These are phyloP conservation scores for Catharanthus roseus DNA, from an alignment of 257 asterid species.

Conservation along the genomic window DNA sequence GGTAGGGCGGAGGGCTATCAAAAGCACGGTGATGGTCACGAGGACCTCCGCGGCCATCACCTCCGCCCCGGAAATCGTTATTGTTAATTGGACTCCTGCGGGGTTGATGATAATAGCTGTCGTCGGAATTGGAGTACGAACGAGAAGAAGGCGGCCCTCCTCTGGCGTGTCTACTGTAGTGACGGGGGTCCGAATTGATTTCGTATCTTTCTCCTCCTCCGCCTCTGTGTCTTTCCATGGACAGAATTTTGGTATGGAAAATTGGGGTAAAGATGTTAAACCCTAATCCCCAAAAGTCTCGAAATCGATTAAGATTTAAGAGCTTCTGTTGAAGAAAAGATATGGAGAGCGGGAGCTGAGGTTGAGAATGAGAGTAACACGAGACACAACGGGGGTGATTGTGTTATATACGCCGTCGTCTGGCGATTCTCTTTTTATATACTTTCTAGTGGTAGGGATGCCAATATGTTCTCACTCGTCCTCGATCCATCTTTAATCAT, in stretches of 20 bases:
- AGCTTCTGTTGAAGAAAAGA: neutral
- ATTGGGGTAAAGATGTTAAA: neutral
- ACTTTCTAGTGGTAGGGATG: neutral
- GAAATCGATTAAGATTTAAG: neutral
- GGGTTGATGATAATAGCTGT: slow-evolving; percentile 17
- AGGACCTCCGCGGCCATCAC: slow-evolving; percentile 29
- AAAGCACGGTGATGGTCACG: slow-evolving; percentile 41
- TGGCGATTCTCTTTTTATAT: neutral
- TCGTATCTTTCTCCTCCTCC: slow-evolving; percentile 22
- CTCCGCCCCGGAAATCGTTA: slow-evolving; percentile 21
- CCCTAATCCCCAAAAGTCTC: neutral
- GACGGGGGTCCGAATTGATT: slow-evolving; percentile 9
- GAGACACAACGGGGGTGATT: too few relatives aligned
- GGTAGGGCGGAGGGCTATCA: slow-evolving; percentile 36
- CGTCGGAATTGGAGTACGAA: neutral
- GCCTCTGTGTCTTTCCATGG: slow-evolving; percentile 27
- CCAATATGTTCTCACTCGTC: too few relatives aligned
- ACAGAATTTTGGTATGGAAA: too few relatives aligned
- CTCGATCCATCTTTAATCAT: too few relatives aligned
- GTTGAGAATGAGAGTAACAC: too few relatives aligned
- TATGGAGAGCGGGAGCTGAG: neutral
- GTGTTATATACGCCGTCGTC: neutral
- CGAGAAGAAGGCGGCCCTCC: slow-evolving; percentile 13
- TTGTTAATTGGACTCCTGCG: slow-evolving; percentile 30
- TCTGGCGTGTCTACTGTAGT: slow-evolving; percentile 15